Evolutionary conservation across 169 alveolate genomes (phyloP).

Genomic region (Babesia microti): DNA sequence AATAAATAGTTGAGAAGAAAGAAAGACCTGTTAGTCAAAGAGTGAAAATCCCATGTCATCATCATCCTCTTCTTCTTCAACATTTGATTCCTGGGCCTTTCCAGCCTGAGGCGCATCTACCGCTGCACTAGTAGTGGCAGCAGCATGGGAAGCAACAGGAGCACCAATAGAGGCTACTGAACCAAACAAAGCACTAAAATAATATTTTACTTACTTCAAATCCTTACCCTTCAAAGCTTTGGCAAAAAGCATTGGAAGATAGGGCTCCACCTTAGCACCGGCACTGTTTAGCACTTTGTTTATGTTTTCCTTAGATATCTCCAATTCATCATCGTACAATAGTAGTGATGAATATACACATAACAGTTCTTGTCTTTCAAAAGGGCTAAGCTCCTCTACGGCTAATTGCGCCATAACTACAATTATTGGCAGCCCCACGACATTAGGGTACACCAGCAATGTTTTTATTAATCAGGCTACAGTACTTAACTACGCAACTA

Average conservation of each 20-base stretch:
- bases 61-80: slow-evolving; percentile 31
- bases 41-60: slow-evolving; percentile 56
- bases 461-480: too few relatives aligned
- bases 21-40: slow-evolving; percentile 33
- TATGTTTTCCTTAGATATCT: slow-evolving; percentile 79
- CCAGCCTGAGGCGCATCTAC: slow-evolving; percentile 21
- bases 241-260: slow-evolving; percentile 87
- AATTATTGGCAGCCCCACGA: too few relatives aligned
- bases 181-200: slow-evolving; percentile 31
- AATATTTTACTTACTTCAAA: slow-evolving; percentile 53
- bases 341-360: slow-evolving; percentile 89
- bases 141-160: slow-evolving; percentile 23
- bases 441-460: too few relatives aligned
- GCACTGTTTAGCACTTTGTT: slow-evolving; percentile 77
- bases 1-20: slow-evolving; percentile 1
- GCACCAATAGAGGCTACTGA: slow-evolving; percentile 35
- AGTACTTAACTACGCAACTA: background rate
- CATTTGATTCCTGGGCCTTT: slow-evolving; percentile 28
- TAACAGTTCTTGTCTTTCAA: slow-evolving; percentile 79
- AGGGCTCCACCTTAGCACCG: slow-evolving; percentile 80
- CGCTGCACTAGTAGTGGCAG: slow-evolving; percentile 38
- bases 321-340: slow-evolving; percentile 80
- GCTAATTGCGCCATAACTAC: slow-evolving; percentile 71
- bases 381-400: slow-evolving; percentile 49
- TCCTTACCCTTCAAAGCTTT: slow-evolving; percentile 78